Evolutionary conservation across 345 rosid species (phyloP).

Genomic region (Zanthoxylum bungeanum): DNA sequence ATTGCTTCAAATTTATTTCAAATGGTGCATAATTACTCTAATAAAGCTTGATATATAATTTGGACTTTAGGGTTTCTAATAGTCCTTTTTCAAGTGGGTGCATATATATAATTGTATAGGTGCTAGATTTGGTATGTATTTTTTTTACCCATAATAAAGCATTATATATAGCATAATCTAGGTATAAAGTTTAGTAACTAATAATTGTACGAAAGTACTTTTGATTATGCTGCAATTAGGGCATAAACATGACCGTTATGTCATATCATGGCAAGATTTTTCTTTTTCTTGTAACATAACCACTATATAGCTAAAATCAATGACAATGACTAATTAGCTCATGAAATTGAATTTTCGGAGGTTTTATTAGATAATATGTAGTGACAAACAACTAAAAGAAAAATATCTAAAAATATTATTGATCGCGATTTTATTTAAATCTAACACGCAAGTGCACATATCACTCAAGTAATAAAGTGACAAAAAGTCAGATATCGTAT

Average conservation of each 20-base stretch:
- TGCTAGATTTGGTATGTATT: not conserved
- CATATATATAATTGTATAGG: not conserved
- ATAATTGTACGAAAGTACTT: not conserved
- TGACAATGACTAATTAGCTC: not conserved
- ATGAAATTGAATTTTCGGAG: not conserved
- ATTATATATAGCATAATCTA: not conserved
- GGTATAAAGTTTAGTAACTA: not conserved
- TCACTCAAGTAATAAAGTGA: no score
- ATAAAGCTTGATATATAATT: constrained; percentile 5
- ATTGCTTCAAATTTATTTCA: constrained; percentile 13
- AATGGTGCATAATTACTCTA: not conserved
- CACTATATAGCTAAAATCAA: not conserved
- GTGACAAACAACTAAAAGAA: constrained; percentile 12
- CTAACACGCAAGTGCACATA: no score
- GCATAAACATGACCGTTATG: not conserved
- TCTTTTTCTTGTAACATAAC: not conserved
- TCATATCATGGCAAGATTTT: not conserved
- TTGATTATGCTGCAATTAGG: not conserved
- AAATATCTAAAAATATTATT: not conserved
- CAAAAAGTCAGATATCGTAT: no score
- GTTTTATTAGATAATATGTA: not conserved
- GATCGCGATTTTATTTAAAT: no score
- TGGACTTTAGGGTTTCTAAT: constrained; percentile 1
- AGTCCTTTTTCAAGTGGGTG: not conserved
- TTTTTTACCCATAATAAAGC: no score